Evolutionary conservation across 2,329 filamentous ascomycete genomes (phyloP), one percentile per base, ranked within the genome.

Genomic region (Phaeosphaeriaceae sp.): DNA sequence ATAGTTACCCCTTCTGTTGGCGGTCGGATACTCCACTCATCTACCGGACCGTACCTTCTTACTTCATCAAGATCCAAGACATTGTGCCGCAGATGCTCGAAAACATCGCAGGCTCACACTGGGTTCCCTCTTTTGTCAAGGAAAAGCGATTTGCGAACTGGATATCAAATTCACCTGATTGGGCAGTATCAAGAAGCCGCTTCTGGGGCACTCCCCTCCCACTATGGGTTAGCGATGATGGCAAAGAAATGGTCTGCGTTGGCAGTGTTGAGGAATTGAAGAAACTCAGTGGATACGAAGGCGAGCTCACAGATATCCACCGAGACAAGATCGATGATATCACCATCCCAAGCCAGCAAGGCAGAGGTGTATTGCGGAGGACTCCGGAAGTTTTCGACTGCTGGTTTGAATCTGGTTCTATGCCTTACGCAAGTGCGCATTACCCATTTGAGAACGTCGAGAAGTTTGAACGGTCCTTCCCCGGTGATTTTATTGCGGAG

Each of bases 131-230:
- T 1, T 89, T 90, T 62, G 92, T 97, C 54, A 96, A 96, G 74
- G 92, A 96, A 65, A 89, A 87, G 70, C 86, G 93, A 12, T 97
- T 97, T 65, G 84, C 87, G 37, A 94, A 87, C 76, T 97, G 93
- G 93, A 93, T 97, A 55, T 80, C 83, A 51, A 93, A 93, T 68
- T 92, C 93, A 12, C 87, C 88, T 50, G 93, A 97, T 74, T 97
- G 93, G 93, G 96, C 96, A 69, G 88, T 97, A 26, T 94, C 91
- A 45, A 83, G 93, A 59, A 96, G 96, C 73, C 84, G 93, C 47
- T 97, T 95, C 76, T 97, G 93, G 93, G 93, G 93, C 42, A 97
- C 92, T 0, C 92, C 92, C 1, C 86, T 97, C 50, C 92, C 92
- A 6, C 75, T 97, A 29, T 97, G 93, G 93, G 88, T 90, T 30